Base-by-base conservation (phyloP, 1,284 basidiomycete species). In the Phylloporus gajari region DNA sequence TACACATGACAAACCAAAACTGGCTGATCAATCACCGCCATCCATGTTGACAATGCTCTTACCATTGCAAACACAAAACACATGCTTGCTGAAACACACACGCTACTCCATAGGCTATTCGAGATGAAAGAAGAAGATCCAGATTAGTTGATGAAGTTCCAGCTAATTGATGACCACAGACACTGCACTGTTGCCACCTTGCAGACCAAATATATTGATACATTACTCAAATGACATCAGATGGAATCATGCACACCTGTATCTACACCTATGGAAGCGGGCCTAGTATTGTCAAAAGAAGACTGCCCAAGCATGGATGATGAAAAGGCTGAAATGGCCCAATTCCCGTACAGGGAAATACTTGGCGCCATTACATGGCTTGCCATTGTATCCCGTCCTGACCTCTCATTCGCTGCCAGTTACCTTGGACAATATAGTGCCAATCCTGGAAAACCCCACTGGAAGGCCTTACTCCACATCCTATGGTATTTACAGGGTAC, bases 391-490 rank as follows among this genome's bases (percentile, higher is more conserved):
- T 68, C 66, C 4, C 19, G 11, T 0, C 70, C 70, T 1, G 53
- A 74, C 19, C 68, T 74, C 7, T 30, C 63, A 1, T 74, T 44
- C 2, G 7, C 66, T 1, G 17, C 27, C n/a, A 72, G 70, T 21
- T 25, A 68, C 5, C 68, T 72, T 7, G 67, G 70, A 2, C 73
- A 69, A 35, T 74, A 30, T 25, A 69, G 68, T n/a, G 61, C 60
- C 1, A 73, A 73, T 11, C 71, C 69, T 7, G 64, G 73, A 1
- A 70, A 67, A 13, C 9, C 11, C 1, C 71, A 74, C 59, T 74
- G 67, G 72, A 68, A 53, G 0, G 61, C 61, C 2, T 38, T 69
- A 0, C 46, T 68, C 0, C 25, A 23, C 3, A 58, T 69, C 13
- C 51, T 72, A 0, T 11, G 7, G 1, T 67, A 72, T 19, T 35